Base-by-base conservation (phyloP, 1,284 basidiomycete genomes). In the Takashimella tepidaria region DNA sequence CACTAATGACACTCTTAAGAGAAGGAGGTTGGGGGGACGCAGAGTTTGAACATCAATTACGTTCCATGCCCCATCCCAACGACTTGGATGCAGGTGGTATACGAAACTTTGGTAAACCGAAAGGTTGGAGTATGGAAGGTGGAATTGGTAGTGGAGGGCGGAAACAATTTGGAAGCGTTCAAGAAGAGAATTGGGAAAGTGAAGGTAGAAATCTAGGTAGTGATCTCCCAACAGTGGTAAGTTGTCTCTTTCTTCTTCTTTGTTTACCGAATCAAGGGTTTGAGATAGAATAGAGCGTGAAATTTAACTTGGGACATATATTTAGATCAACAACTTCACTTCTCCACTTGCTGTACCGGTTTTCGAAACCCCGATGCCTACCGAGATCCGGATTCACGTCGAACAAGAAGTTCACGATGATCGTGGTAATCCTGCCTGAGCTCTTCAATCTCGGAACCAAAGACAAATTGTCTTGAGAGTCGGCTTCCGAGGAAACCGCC, bases 11-110 rank as follows among this genome's bases (percentile, higher is more conserved):
- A 1, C 54, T 69, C 0, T 50, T 69, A 4, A 50, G 67, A 1
- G 65, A 69, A 56, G 65, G 63, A 11, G 67, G 65, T 2, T 65
- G 67, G 44, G 64, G 62, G 62, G 67, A 68, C 37, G 59, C 57
- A 5, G 51, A 55, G 11, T 62, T 63, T 46, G 63, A 67, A 49
- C 22, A n/a, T n/a, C 31, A 37, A 16, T 8, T 37, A 16, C 31
- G 31, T 16, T 8, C 10, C 16, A 16, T 8, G 31, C 8, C 31
- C 8, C 31, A 37, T 56, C 8, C 44, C 42, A 8, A 44, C 45
- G n/a, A n/a, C n/a, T n/a, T n/a, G n/a, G n/a, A n/a, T n/a, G n/a
- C n/a, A n/a, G n/a, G n/a, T n/a, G n/a, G n/a, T n/a, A n/a, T n/a
- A n/a, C n/a, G n/a, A n/a, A n/a, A n/a, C n/a, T n/a, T n/a, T n/a